Evolutionary conservation across 2,329 filamentous ascomycete species (phyloP).

Genomic region (Cladophialophora yegresii): DNA sequence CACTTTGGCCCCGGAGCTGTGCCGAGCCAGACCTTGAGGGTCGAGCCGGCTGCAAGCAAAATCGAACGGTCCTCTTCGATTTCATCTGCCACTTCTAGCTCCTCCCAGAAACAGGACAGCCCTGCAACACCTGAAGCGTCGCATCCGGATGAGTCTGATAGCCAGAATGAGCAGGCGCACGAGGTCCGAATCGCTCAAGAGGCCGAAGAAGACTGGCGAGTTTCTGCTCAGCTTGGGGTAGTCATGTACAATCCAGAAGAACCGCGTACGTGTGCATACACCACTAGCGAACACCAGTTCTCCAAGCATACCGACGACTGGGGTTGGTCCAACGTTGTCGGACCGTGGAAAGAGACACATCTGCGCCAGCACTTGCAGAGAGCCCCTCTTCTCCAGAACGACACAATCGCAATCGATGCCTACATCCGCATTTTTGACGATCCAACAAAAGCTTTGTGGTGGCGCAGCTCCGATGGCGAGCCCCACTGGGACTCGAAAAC

Average conservation of each 20-base stretch:
- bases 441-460: conserved; percentile 62
- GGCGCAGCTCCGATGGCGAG: conserved; percentile 56
- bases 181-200: conserved; percentile 8
- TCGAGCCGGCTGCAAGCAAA: conserved; percentile 10
- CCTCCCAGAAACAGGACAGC: conserved; percentile 17
- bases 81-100: neutral
- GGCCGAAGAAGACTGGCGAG: conserved; percentile 43
- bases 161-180: conserved; percentile 5
- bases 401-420: conserved; percentile 63
- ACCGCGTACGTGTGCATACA: conserved; percentile 59
- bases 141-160: neutral
- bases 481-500: conserved; percentile 57
- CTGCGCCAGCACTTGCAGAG: conserved; percentile 59
- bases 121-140: conserved; percentile 2
- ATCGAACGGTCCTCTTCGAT: conserved; percentile 15
- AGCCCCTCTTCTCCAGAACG: conserved; percentile 60
- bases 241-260: conserved; percentile 66
- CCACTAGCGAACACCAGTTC: conserved; percentile 62
- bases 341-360: conserved; percentile 61
- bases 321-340: conserved; percentile 65
- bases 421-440: conserved; percentile 64
- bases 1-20: conserved; percentile 41
- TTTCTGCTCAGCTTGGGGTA: conserved; percentile 63
- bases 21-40: conserved; percentile 17
- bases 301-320: conserved; percentile 61